Evolutionary conservation across 345 rosid species (phyloP), one percentile per base, ranked within the genome.

Genomic region (Brassica carinata): DNA sequence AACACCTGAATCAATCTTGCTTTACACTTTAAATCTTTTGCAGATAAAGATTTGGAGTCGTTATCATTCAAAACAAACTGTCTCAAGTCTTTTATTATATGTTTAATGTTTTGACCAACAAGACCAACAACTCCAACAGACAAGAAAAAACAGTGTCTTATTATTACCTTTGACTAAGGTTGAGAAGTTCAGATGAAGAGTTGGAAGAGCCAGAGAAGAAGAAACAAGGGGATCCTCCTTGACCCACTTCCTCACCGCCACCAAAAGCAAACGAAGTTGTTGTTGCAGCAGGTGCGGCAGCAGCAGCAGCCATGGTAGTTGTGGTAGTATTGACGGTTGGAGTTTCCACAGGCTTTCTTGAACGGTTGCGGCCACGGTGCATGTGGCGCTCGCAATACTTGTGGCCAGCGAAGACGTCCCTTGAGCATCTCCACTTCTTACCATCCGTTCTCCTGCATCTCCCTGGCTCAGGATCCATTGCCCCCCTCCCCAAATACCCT

Each of bases 321-420:
- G 84, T 23, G 3, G 78, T 23, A 72, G 84, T 23, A n/a, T 73
- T 77, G 29, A 87, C 85, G 17, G 90, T 88, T 83, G 94, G 91
- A 85, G 87, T 85, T 91, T 95, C 99, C 98, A 93, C 98, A 90
- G 96, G 98, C 99, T 95, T 95, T 95, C 98, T 95, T 91, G 98
- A 93, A 93, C 98, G 98, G 91, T 91, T 95, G 87, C 96, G 96
- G 91, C 99, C 97, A 76, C 98, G 98, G 83, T 96, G 98, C 84
- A 96, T 88, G 89, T 96, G 99, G 94, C 99, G 98, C 89, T 96
- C 97, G 81, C 99, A 96, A 86, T 93, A 96, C 84, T 93, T 96
- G 79, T 94, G 94, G 53, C 97, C 95, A 1, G 83, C 85, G 74
- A 92, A 97, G 71, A 94, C 95, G 67, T 94, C 98, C 78, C 97